These are phyloP conservation scores for Solanum infundibuliforme DNA, from an alignment of 257 asterid genomes.

Conservation along the genomic window DNA sequence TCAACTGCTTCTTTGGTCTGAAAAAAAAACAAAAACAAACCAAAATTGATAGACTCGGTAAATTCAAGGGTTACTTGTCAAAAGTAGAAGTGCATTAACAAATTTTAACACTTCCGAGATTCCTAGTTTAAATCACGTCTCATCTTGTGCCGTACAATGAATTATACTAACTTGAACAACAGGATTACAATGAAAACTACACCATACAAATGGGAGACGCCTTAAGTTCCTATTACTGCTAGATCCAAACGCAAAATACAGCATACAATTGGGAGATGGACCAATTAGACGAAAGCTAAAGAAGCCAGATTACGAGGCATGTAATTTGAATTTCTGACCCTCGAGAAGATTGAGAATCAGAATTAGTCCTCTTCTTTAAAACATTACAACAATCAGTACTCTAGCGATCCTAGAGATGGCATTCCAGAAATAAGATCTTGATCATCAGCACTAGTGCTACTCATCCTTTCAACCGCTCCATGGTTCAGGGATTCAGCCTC, in stretches of 20 bases:
- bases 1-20: background rate
- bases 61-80: background rate
- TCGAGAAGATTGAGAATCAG: background rate
- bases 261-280: background rate
- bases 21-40: background rate
- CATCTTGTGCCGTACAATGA: background rate
- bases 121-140: background rate
- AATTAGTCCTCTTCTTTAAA: background rate
- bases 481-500: constrained; percentile 48
- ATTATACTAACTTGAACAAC: background rate
- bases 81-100: background rate
- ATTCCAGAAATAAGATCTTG: constrained; percentile 43
- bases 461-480: constrained; percentile 33
- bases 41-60: background rate
- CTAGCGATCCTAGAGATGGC: constrained; percentile 63
- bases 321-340: background rate
- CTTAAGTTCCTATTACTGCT: background rate
- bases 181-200: background rate
- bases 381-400: constrained; percentile 27
- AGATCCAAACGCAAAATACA: background rate
- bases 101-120: background rate
- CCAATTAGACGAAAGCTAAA: background rate
- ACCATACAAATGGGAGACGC: background rate
- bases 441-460: constrained; percentile 28
- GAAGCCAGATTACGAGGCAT: background rate